Conservation (phyloP, 2,329 filamentous ascomycete genomes). For the Stachybotrys echinatus region DNA sequence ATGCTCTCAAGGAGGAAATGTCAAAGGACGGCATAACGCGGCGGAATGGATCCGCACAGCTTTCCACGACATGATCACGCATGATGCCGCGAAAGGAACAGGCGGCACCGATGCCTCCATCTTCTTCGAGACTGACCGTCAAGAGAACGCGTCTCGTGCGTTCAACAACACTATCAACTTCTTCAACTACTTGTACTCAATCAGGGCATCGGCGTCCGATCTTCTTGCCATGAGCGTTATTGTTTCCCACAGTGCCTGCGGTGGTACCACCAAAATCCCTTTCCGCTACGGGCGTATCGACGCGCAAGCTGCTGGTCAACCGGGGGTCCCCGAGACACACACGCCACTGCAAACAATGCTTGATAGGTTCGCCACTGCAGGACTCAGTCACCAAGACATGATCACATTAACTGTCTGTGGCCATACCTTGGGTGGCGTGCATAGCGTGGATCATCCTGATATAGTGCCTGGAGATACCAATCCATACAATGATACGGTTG, state of each 20-base stretch:
- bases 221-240: constrained; percentile 16
- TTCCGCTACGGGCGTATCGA: constrained; percentile 22
- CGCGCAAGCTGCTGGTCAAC: constrained; percentile 17
- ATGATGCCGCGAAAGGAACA: constrained; percentile 14
- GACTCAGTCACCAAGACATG: constrained; percentile 25
- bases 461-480: constrained; percentile 14
- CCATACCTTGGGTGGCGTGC: constrained; percentile 33
- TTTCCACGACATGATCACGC: constrained; percentile 21
- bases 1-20: constrained; percentile 4
- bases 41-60: constrained; percentile 24
- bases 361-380: constrained; percentile 18
- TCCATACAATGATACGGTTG: constrained; percentile 27
- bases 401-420: constrained; percentile 27
- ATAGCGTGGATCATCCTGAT: constrained; percentile 33
- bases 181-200: constrained; percentile 12
- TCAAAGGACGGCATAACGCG: constrained; percentile 15
- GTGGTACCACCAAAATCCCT: constrained; percentile 13
- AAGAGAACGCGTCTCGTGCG: constrained; percentile 19
- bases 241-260: constrained; percentile 19
- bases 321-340: constrained; percentile 23
- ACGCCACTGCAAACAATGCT: constrained; percentile 17
- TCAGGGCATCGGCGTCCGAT: constrained; percentile 14
- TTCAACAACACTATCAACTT: constrained; percentile 24
- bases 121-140: constrained; percentile 19
- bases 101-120: constrained; percentile 24